Evolutionary conservation across 2,329 filamentous ascomycete genomes (phyloP).

Genomic region (Aspergillus terreus): DNA sequence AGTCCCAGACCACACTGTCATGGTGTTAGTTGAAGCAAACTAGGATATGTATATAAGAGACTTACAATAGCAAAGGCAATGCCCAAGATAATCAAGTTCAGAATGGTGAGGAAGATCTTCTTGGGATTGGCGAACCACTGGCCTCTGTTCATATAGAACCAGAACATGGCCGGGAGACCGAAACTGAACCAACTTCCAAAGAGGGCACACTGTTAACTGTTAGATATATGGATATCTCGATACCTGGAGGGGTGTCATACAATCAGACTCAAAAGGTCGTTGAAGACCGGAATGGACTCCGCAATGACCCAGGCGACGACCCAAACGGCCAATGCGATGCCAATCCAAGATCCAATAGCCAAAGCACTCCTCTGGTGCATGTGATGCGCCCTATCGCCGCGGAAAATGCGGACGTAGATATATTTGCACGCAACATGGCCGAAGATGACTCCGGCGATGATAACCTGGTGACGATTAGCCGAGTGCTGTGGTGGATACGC

Average conservation of each 20-base stretch:
- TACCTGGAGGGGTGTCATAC: slow-evolving; percentile 15
- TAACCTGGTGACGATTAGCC: slow-evolving; percentile 41
- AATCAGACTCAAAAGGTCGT: slow-evolving; percentile 61
- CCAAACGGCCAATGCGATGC: slow-evolving; percentile 55
- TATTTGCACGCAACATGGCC: slow-evolving; percentile 64
- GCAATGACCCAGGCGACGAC: slow-evolving; percentile 63
- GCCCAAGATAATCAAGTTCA: slow-evolving; percentile 42
- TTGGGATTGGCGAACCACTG: slow-evolving; percentile 34
- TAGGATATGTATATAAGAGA: background rate
- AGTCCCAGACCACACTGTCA: slow-evolving; percentile 38
- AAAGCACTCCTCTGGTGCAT: slow-evolving; percentile 47
- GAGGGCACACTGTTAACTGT: slow-evolving; percentile 42
- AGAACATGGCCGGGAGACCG: slow-evolving; percentile 44
- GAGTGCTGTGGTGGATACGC: background rate
- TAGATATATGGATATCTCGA: slow-evolving; percentile 3
- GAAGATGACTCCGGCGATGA: slow-evolving; percentile 67
- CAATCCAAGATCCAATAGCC: slow-evolving; percentile 56
- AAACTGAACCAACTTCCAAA: slow-evolving; percentile 66
- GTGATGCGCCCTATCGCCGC: slow-evolving; percentile 48
- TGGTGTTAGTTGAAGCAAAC: slow-evolving; percentile 2
- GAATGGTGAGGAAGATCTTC: slow-evolving; percentile 42
- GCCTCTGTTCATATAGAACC: slow-evolving; percentile 47
- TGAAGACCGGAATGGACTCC: slow-evolving; percentile 66
- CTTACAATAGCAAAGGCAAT: slow-evolving; percentile 28
- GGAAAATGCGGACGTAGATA: slow-evolving; percentile 61